Conservation (phyloP, 768 basidiomycete species). For the Cystofilobasidium ferigula region DNA sequence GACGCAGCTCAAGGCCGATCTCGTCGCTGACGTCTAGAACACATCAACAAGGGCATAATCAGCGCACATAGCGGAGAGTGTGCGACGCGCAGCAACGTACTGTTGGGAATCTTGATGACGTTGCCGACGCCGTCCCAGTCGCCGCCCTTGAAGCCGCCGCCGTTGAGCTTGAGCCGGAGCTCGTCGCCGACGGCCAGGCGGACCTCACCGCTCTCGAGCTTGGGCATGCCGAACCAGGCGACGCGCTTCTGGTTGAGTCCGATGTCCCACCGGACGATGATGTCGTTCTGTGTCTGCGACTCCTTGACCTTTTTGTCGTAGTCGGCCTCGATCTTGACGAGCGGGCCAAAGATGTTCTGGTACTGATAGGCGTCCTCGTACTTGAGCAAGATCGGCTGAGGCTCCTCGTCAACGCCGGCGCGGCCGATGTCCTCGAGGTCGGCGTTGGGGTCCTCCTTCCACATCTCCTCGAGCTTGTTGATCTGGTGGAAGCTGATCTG, state of each 20-base stretch:
- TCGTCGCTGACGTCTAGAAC: constrained; percentile 86
- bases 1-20: constrained; percentile 81
- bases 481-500: constrained; percentile 97
- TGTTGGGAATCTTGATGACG: constrained; percentile 98
- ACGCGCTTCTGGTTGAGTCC: constrained; percentile 97
- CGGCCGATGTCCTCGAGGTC: constrained; percentile 95
- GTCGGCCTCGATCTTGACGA: constrained; percentile 99
- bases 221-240: constrained; percentile 95
- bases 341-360: constrained; percentile 96
- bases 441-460: constrained; percentile 90
- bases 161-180: constrained; percentile 73
- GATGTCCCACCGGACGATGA: constrained; percentile 91
- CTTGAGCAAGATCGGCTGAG: constrained; percentile 73
- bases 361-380: constrained; percentile 99
- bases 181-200: constrained; percentile 94
- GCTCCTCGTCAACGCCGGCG: constrained; percentile 94
- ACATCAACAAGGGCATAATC: background rate
- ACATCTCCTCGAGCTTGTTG: constrained; percentile 91
- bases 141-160: constrained; percentile 61
- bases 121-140: constrained; percentile 93
- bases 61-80: background rate
- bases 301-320: constrained; percentile 97
- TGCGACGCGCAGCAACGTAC: constrained; percentile 44
- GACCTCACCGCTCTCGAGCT: constrained; percentile 95
- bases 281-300: constrained; percentile 94